Evolutionary conservation across 768 basidiomycete genomes (phyloP).

Genomic region (Nidula microcarpa): DNA sequence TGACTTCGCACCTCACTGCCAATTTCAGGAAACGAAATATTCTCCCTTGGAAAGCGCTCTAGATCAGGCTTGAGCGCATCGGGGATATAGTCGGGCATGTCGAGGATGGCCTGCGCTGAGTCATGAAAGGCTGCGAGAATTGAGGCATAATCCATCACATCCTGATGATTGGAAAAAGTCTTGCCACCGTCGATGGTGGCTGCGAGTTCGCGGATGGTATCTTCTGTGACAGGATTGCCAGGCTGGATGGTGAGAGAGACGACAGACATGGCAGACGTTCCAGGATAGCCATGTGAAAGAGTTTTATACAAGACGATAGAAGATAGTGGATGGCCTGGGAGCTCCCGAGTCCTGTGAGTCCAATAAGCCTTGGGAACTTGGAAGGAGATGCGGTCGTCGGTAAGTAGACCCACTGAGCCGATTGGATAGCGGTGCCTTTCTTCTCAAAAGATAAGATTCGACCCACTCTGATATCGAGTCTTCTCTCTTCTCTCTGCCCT

Average conservation of each 20-base stretch:
- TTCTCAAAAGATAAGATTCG: too few relatives aligned
- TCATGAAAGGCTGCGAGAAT: constrained; percentile 17
- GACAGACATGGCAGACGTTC: constrained; percentile 23
- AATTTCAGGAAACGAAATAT: constrained; percentile 11
- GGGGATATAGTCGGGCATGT: constrained; percentile 16
- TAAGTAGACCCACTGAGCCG: too few relatives aligned
- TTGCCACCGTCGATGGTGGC: constrained; percentile 13
- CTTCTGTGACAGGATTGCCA: constrained; percentile 16
- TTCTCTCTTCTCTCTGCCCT: too few relatives aligned
- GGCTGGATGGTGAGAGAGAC: constrained; percentile 16
- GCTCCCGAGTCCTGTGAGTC: too few relatives aligned
- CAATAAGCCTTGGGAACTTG: too few relatives aligned
- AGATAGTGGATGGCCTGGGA: not conserved
- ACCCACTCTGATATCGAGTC: too few relatives aligned
- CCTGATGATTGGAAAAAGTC: constrained; percentile 12
- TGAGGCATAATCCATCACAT: constrained; percentile 11
- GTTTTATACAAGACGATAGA: not conserved
- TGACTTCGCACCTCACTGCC: constrained; percentile 3
- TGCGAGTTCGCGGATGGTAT: constrained; percentile 9
- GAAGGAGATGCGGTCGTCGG: too few relatives aligned
- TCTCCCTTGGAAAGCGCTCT: constrained; percentile 14
- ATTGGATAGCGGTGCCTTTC: too few relatives aligned
- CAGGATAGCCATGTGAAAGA: not conserved
- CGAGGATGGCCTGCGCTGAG: constrained; percentile 12
- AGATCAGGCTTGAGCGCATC: constrained; percentile 10